These are phyloP conservation scores for Gnetum montanum DNA, from an alignment of 75 land plant species.

Conservation along the genomic window DNA sequence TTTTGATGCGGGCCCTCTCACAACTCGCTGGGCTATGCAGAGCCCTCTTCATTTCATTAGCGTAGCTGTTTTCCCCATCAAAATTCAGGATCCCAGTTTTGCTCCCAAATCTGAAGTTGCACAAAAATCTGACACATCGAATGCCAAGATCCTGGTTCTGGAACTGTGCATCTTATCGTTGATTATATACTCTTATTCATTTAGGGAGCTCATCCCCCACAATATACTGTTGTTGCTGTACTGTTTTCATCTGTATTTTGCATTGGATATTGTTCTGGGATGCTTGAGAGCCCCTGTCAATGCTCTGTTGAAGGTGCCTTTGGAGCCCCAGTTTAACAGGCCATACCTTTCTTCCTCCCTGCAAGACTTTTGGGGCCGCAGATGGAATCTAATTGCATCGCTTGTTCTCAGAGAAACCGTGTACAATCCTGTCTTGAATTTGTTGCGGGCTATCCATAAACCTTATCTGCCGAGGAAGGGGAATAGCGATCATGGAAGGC, in stretches of 20 bases:
- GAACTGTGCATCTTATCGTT: conserved; percentile 4
- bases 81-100: conserved; percentile 6
- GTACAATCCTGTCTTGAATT: conserved; percentile 33
- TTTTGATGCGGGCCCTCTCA: conserved; percentile 46
- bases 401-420: conserved; percentile 43
- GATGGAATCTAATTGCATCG: conserved; percentile 71
- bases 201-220: neutral
- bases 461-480: neutral
- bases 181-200: conserved; percentile 5
- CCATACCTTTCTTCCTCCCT: conserved; percentile 63
- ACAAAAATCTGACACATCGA: neutral
- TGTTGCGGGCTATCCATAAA: neutral
- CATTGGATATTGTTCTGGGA: conserved; percentile 28
- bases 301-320: conserved; percentile 22
- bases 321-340: conserved; percentile 47
- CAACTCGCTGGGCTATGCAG: conserved; percentile 10
- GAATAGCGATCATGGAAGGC: neutral
- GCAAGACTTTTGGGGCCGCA: conserved; percentile 70
- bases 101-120: neutral
- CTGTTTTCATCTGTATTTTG: conserved; percentile 26
- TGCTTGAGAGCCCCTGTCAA: conserved; percentile 14
- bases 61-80: conserved; percentile 30
- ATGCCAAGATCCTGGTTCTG: neutral
- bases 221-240: conserved; percentile 20
- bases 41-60: conserved; percentile 21